These are phyloP conservation scores for Petunia hybrid DNA, from an alignment of 305 asterid species.

Conservation along the genomic window DNA sequence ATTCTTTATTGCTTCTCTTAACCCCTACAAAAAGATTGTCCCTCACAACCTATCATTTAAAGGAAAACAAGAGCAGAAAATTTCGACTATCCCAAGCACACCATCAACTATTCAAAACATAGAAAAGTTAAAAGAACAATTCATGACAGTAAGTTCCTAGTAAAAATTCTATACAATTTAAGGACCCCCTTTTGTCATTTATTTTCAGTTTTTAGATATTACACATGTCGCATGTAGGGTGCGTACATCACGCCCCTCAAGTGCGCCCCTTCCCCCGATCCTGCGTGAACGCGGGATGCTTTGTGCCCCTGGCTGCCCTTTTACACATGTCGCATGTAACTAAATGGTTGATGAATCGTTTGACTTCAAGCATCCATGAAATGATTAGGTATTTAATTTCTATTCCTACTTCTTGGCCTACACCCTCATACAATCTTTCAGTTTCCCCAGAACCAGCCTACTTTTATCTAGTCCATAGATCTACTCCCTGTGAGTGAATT, in stretches of 20 bases:
- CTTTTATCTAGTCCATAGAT: background rate
- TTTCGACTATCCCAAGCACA: background rate
- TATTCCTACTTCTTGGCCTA: conserved; percentile 19
- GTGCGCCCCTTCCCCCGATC: no score
- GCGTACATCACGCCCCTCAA: no score
- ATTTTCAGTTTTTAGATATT: background rate
- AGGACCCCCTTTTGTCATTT: background rate
- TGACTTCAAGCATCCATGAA: conserved; percentile 7
- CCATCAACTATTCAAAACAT: background rate
- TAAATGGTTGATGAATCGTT: conserved; percentile 22
- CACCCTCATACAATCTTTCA: conserved; percentile 19
- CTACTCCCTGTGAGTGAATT: background rate
- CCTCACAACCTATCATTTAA: background rate
- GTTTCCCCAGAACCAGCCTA: conserved; percentile 8
- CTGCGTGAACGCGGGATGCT: no score
- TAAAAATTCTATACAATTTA: background rate
- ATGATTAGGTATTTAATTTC: background rate
- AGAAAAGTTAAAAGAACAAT: background rate
- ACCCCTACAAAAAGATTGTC: conserved; percentile 62
- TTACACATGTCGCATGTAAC: conserved; percentile 10
- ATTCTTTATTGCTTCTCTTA: conserved; percentile 95
- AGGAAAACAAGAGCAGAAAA: background rate
- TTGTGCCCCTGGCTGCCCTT: no score
- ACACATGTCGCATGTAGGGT: background rate
- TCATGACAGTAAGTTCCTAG: background rate